Base-by-base conservation (phyloP, 2,329 filamentous ascomycete genomes). In the Pseudogymnoascus sp. region DNA sequence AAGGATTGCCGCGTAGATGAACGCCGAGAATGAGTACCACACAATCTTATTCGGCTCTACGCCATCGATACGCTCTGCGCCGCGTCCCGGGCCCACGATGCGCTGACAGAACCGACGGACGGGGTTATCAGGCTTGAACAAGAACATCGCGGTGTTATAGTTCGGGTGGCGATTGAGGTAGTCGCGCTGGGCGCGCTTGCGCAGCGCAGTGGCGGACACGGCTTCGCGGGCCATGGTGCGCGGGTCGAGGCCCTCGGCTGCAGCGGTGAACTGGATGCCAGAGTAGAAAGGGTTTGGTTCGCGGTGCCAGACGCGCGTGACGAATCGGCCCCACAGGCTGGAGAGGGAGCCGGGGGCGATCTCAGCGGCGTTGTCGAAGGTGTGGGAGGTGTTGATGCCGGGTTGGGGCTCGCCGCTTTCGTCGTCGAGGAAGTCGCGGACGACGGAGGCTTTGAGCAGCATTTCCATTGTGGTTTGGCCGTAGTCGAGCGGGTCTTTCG, bases 271-370 rank as follows among this genome's bases (percentile, higher is more conserved):
- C 64, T 90, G 83, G 64, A 94, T 82, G 66, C 81, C 91, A 6
- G 91, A 88, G 74, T 97, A 97, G 71, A 99, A 99, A 0, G 94
- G 94, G 71, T 99, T 99, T 0, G 91, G 90, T 61, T 97, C 92
- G 60, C 81, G 79, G 67, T 87, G 80, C 64, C 78, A 81, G 58
- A 90, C 74, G 8, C 77, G 73, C 6, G 77, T 77, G 18, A 80
- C 74, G 25, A 90, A 63, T 61, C 80, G 85, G 22, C 79, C 80
- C 86, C 87, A 89, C 3, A 84, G 62, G 1, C 77, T 78, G 1
- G 85, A 83, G 30, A 90, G 66, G 4, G 81, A 69, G 0, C 88
- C 86, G 3, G 81, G 79, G 4, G 54, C 59, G 14, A 65, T 61
- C 14, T 63, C 64, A 30, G 41, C 22, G 6, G 41, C 41, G 14